A percentile compares a stretch with the other conserved stretches of the same genome.
Conservation (phyloP, 306 rosid species). For the Rosa rugosa region DNA sequence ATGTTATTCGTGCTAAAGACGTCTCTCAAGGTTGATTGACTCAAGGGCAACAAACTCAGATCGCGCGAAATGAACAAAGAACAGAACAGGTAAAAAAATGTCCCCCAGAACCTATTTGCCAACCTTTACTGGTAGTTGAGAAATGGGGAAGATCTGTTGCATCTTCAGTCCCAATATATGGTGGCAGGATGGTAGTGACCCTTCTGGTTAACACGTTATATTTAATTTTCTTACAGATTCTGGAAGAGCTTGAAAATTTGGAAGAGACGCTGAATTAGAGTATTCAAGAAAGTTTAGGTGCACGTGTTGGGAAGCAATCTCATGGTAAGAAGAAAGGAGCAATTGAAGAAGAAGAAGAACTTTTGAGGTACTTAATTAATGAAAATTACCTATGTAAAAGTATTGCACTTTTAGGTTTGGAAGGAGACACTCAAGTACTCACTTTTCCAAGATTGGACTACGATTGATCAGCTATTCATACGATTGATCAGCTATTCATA, state of each 20-base stretch:
- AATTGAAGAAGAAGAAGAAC: constrained; percentile 69
- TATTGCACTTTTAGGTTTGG: neutral
- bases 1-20: too few species aligned
- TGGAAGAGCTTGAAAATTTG: too few species aligned
- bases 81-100: too few species aligned
- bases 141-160: neutral
- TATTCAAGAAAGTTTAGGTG: constrained; percentile 87
- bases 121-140: neutral
- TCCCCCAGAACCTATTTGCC: too few species aligned
- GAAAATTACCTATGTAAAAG: neutral
- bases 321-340: constrained; percentile 70
- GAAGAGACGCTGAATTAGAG: constrained; percentile 92
- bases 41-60: too few species aligned
- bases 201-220: too few species aligned
- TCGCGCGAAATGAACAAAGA: too few species aligned
- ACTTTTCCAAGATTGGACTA: neutral
- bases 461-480: neutral
- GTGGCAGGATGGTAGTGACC: too few species aligned
- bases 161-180: too few species aligned
- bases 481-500: neutral
- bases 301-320: constrained; percentile 56
- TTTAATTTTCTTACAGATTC: too few species aligned
- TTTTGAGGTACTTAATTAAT: constrained; percentile 49
- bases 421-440: too few species aligned
- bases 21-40: too few species aligned